A percentile compares a stretch with the other conserved stretches of the same genome.
Conservation (phyloP, 2,329 filamentous ascomycete genomes). For the Diaporthe nobilis region DNA sequence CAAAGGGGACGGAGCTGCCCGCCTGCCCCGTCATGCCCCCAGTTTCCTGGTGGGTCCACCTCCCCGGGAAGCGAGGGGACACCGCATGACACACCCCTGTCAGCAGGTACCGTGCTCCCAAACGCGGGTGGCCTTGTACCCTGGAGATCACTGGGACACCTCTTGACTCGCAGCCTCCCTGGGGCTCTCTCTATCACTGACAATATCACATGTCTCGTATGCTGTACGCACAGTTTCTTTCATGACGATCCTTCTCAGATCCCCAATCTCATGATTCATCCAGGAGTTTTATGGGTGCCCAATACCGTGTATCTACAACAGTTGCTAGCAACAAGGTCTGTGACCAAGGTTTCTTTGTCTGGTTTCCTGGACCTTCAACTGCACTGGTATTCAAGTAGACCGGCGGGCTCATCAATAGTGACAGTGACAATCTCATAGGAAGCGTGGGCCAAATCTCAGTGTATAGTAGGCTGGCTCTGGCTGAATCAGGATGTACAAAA, state of each 20-base stretch:
- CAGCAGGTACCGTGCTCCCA: slow-evolving; percentile 3
- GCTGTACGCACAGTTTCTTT: neutral
- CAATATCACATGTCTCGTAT: neutral
- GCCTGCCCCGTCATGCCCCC: neutral
- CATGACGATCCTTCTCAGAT: neutral
- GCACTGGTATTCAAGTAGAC: neutral
- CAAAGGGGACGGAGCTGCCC: slow-evolving; percentile 22
- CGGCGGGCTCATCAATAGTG: too few relatives aligned
- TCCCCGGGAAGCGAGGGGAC: neutral
- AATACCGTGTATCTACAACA: neutral
- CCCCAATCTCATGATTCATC: neutral
- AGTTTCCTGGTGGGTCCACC: neutral
- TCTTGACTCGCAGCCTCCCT: neutral
- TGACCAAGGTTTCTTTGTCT: neutral
- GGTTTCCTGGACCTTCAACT: neutral
- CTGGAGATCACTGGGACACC: neutral
- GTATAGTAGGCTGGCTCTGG: too few relatives aligned
- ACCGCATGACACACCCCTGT: slow-evolving; percentile 27
- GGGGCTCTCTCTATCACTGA: neutral
- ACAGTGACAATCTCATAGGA: too few relatives aligned
- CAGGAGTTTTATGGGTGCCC: neutral
- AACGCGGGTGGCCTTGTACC: neutral
- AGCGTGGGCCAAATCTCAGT: too few relatives aligned
- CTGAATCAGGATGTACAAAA: too few relatives aligned
- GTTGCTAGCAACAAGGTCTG: neutral